Evolutionary conservation across 2,329 filamentous ascomycete species (phyloP).

Genomic region (Fusarium vanettenii): DNA sequence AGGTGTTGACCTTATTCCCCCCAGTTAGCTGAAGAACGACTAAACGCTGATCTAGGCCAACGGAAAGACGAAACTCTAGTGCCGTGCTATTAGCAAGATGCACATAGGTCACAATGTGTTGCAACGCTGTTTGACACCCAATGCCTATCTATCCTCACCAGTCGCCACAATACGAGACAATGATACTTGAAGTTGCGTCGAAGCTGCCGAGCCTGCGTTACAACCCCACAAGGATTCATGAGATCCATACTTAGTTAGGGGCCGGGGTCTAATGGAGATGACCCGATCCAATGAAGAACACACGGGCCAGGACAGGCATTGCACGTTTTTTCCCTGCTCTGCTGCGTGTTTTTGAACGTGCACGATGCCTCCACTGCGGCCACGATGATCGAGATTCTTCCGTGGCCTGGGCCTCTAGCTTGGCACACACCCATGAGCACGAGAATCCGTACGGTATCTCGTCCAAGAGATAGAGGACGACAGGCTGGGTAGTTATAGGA

Average conservation of each 20-base stretch:
- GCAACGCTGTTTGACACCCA: not conserved
- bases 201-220: not conserved
- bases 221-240: not conserved
- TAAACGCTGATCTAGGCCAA: not conserved
- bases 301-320: not conserved
- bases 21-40: not conserved
- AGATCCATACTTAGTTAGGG: not conserved
- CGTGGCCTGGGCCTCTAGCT: not conserved
- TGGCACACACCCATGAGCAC: not conserved
- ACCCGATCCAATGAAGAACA: not conserved
- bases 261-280: not conserved
- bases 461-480: not conserved
- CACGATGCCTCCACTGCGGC: not conserved
- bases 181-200: not conserved
- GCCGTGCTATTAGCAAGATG: not conserved
- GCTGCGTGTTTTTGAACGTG: not conserved
- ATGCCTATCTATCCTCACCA: not conserved
- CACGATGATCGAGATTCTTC: not conserved
- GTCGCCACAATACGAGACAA: not conserved
- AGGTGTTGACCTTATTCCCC: not conserved
- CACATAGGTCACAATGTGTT: not conserved
- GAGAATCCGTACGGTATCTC: not conserved
- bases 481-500: not conserved
- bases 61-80: not conserved
- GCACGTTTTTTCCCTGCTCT: not conserved